phyloP scores from a whole-genome alignment of 1,284 basidiomycete species.

The Volvariella surrecta region DNA sequence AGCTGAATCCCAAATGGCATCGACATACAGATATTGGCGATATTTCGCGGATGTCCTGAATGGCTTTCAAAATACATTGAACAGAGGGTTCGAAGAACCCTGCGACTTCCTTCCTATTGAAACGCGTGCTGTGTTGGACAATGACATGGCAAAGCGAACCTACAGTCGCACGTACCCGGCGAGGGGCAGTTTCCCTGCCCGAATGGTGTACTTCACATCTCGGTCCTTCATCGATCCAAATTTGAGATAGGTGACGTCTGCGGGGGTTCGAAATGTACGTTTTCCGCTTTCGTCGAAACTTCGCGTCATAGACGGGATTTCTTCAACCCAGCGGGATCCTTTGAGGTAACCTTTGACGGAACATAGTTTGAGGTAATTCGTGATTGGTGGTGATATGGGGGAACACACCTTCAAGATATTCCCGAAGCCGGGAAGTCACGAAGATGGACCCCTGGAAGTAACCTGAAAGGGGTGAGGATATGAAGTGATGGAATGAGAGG shows the following conservation, averaged over 20 bases:
- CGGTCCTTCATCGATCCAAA: background rate
- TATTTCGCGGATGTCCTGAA: background rate
- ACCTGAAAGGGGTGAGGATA: background rate
- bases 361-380: too few relatives aligned
- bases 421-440: background rate
- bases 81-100: constrained; percentile 1
- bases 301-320: constrained; percentile 25
- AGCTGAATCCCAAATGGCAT: too few relatives aligned
- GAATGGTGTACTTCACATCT: background rate
- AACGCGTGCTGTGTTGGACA: background rate
- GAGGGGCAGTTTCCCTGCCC: background rate
- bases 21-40: too few relatives aligned
- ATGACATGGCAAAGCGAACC: background rate
- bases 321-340: constrained; percentile 27
- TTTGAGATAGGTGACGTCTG: too few relatives aligned
- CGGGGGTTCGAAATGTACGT: too few relatives aligned
- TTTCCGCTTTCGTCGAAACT: too few relatives aligned
- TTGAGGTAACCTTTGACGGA: constrained; percentile 24
- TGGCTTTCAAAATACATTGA: background rate
- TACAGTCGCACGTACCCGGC: background rate
- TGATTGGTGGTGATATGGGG: too few relatives aligned
- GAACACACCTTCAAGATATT: background rate
- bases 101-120: background rate
- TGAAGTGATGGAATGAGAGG: background rate
- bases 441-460: constrained; percentile 1